A percentile compares a stretch with the other conserved stretches of the same genome.
Conservation (phyloP, 306 rosid species). For the Gastrolobium villosum region DNA sequence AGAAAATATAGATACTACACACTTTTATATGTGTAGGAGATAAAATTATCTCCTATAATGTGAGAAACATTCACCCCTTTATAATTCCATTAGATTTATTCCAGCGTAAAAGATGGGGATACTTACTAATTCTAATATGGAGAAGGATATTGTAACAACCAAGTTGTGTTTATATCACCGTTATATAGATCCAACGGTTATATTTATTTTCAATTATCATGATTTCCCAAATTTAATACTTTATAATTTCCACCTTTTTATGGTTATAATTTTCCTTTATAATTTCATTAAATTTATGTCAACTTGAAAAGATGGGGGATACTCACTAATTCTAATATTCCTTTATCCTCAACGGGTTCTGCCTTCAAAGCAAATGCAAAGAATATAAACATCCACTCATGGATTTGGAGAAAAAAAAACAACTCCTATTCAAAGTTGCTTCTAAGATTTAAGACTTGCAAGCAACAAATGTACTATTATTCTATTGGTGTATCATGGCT, state of each 20-base stretch:
- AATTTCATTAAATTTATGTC: not conserved
- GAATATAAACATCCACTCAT: conserved; percentile 38
- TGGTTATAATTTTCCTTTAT: too few species aligned
- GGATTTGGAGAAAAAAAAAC: conserved; percentile 36
- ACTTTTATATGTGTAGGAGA: too few species aligned
- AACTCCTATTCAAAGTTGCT: conserved; percentile 33
- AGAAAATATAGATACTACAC: too few species aligned
- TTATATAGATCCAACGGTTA: too few species aligned
- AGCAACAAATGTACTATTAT: conserved; percentile 29
- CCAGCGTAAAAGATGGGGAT: not conserved
- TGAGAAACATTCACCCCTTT: too few species aligned
- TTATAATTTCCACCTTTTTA: too few species aligned
- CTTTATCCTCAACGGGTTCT: conserved; percentile 4
- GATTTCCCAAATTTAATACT: too few species aligned
- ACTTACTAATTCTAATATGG: not conserved
- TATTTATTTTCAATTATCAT: too few species aligned
- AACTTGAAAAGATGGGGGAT: not conserved
- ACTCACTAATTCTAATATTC: not conserved
- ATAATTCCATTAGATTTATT: not conserved
- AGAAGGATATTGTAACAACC: too few species aligned
- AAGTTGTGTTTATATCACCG: too few species aligned
- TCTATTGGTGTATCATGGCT: conserved; percentile 35
- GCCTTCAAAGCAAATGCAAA: conserved; percentile 37
- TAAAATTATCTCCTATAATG: too few species aligned
- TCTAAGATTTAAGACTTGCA: conserved; percentile 49